phyloP scores from a whole-genome alignment of 805 yeast species.

The Metschnikowia arizonensis region DNA sequence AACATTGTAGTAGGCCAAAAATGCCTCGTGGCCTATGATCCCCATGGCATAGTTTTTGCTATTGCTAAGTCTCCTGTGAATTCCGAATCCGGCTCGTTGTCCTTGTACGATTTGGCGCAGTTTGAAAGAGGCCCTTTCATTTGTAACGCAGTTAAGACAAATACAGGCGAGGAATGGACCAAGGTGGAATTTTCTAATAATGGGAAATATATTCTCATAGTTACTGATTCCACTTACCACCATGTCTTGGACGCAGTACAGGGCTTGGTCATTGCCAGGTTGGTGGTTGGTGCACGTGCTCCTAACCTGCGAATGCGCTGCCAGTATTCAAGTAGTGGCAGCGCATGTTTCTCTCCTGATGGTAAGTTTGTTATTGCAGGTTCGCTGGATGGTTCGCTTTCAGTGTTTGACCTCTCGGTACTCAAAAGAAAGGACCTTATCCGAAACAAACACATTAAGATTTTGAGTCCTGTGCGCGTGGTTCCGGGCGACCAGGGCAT shows the following conservation, averaged over 20 bases:
- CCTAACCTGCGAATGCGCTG: conserved; percentile 21
- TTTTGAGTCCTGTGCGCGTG: conserved; percentile 23
- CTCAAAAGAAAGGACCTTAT: conserved; percentile 16
- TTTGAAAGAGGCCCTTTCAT: conserved; percentile 57
- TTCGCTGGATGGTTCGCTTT: conserved; percentile 22
- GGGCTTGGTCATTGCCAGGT: conserved; percentile 45
- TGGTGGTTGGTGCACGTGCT: conserved; percentile 15
- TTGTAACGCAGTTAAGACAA: conserved; percentile 17
- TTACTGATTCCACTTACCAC: conserved; percentile 51
- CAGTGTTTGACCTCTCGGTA: conserved; percentile 27
- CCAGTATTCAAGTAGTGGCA: conserved; percentile 32
- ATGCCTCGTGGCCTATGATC: conserved; percentile 67
- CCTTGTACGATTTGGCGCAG: conserved; percentile 58
- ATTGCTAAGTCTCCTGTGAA: conserved; percentile 34
- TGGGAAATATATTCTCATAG: conserved; percentile 60
- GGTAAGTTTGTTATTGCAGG: conserved; percentile 39
- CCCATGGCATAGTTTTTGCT: conserved; percentile 79
- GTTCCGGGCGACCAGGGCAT: conserved; percentile 26
- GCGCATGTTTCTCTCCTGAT: conserved; percentile 37
- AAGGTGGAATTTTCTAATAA: conserved; percentile 77
- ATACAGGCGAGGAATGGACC: conserved; percentile 43
- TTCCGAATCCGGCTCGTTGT: conserved; percentile 20
- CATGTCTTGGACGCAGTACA: conserved; percentile 66
- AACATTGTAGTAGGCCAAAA: conserved; percentile 49
- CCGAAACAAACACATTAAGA: conserved; percentile 17